Percentiles rank a stretch among this genome's conserved stretches.
These are phyloP conservation scores for Colletotrichum cuscutae DNA, from an alignment of 2,329 filamentous ascomycete genomes.

Conservation along the genomic window DNA sequence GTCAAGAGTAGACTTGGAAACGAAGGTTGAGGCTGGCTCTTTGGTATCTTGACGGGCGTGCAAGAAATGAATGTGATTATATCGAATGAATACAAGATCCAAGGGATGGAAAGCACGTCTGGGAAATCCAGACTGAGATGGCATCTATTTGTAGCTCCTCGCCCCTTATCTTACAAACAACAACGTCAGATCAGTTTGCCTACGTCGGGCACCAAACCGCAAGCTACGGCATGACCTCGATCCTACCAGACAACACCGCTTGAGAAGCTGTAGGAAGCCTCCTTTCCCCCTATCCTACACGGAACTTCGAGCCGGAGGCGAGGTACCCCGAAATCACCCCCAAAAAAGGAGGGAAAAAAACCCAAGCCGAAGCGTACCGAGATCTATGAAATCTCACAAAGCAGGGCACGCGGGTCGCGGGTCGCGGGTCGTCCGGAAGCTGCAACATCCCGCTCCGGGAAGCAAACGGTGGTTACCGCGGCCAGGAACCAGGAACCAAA, in stretches of 20 bases:
- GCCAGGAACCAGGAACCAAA: neutral
- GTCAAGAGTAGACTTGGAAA: neutral
- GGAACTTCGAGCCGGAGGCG: neutral
- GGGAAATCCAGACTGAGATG: too few species aligned
- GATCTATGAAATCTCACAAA: slow-evolving; percentile 16
- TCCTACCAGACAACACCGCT: slow-evolving; percentile 12
- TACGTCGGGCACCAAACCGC: slow-evolving; percentile 15
- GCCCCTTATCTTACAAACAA: neutral
- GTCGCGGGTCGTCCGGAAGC: neutral
- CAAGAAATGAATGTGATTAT: neutral
- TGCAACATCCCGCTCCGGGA: slow-evolving; percentile 23
- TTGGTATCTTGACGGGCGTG: neutral
- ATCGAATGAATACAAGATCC: neutral
- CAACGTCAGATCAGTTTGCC: neutral
- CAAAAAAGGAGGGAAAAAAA: neutral
- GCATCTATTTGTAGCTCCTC: slow-evolving; percentile 20
- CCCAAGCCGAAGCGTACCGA: slow-evolving; percentile 1
- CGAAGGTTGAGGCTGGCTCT: neutral
- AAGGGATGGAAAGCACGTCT: neutral
- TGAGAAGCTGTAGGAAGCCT: slow-evolving; percentile 21
- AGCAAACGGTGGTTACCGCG: slow-evolving; percentile 7
- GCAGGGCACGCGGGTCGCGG: neutral
- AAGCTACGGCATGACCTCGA: slow-evolving; percentile 21
- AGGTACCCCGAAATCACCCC: neutral
- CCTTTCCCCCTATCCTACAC: neutral